phyloP scores from a whole-genome alignment of 2,329 filamentous ascomycete genomes.

The Ascochyta koolunga region DNA sequence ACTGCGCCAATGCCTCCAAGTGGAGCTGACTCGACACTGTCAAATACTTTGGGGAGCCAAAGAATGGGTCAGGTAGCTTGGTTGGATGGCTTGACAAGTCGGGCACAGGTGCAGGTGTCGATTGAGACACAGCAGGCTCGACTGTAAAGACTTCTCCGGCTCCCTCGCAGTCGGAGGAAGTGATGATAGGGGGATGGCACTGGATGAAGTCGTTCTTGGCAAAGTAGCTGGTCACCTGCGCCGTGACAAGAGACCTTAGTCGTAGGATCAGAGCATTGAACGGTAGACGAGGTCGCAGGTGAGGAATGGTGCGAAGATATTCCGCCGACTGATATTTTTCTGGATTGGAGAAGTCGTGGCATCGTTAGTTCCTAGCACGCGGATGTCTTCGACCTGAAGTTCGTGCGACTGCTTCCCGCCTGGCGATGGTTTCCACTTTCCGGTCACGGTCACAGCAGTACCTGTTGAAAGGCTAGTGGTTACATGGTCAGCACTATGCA shows the following conservation, averaged over 20 bases:
- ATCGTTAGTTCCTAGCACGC: slow-evolving; percentile 77
- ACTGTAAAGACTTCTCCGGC: slow-evolving; percentile 92
- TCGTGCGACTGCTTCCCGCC: slow-evolving; percentile 77
- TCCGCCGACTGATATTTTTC: slow-evolving; percentile 94
- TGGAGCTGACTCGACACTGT: slow-evolving; percentile 96
- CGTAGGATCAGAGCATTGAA: slow-evolving; percentile 81
- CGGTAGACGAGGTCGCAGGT: slow-evolving; percentile 81
- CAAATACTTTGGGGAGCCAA: slow-evolving; percentile 86
- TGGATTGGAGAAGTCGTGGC: slow-evolving; percentile 89
- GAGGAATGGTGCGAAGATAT: slow-evolving; percentile 85
- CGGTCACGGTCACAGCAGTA: slow-evolving; percentile 76
- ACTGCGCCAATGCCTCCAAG: slow-evolving; percentile 87
- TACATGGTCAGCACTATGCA: slow-evolving; percentile 22
- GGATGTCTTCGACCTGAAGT: slow-evolving; percentile 73
- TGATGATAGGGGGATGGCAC: slow-evolving; percentile 91
- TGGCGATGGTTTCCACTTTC: slow-evolving; percentile 75
- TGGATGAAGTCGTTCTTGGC: slow-evolving; percentile 73
- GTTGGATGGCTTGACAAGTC: slow-evolving; percentile 36
- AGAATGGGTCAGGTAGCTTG: slow-evolving; percentile 64
- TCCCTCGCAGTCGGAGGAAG: slow-evolving; percentile 95
- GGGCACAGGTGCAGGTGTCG: slow-evolving; percentile 5
- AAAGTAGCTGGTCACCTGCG: slow-evolving; percentile 78
- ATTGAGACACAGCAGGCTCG: slow-evolving; percentile 26
- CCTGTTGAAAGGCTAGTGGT: slow-evolving; percentile 75
- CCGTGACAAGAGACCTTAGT: slow-evolving; percentile 80